phyloP scores from a whole-genome alignment of 2,329 filamentous ascomycete genomes.

The Diaporthe australafricana region DNA sequence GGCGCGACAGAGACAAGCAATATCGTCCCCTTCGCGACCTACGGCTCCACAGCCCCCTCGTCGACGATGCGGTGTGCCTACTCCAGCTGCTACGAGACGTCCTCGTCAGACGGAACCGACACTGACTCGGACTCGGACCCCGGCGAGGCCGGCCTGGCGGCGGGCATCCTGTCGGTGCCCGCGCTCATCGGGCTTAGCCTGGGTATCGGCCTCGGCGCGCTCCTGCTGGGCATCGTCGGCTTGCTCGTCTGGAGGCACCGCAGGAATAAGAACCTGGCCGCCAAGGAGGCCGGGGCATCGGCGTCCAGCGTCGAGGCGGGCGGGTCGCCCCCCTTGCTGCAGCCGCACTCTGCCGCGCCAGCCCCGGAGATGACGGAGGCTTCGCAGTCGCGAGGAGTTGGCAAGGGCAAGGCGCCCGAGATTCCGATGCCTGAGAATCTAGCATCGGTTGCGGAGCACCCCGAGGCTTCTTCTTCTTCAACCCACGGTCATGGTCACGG shows the following conservation, averaged over 20 bases:
- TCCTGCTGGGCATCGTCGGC: constrained; percentile 15
- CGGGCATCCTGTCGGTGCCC: constrained; percentile 23
- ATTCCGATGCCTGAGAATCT: constrained; percentile 2
- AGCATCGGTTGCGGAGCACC: neutral
- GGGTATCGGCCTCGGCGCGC: constrained; percentile 25
- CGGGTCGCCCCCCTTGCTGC: neutral
- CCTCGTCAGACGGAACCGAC: neutral
- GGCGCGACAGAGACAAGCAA: constrained; percentile 36
- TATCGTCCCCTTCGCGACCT: constrained; percentile 44
- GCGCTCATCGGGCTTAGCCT: constrained; percentile 32
- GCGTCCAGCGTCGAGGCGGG: constrained; percentile 20
- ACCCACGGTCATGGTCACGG: neutral
- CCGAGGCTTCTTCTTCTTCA: neutral
- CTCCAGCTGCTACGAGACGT: constrained; percentile 19
- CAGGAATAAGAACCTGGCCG: constrained; percentile 27
- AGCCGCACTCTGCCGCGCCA: neutral
- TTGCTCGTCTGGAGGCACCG: constrained; percentile 33
- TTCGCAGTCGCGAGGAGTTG: neutral
- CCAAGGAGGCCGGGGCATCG: neutral
- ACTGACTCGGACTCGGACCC: neutral
- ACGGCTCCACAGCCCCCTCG: constrained; percentile 43
- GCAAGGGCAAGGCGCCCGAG: constrained; percentile 30
- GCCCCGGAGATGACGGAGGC: constrained; percentile 28
- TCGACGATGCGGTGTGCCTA: constrained; percentile 41
- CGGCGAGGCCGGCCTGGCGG: neutral